Evolutionary conservation across 106 monocot genomes (phyloP), one percentile per base, ranked within the genome.

Genomic region (Acanthochlamys bracteata): DNA sequence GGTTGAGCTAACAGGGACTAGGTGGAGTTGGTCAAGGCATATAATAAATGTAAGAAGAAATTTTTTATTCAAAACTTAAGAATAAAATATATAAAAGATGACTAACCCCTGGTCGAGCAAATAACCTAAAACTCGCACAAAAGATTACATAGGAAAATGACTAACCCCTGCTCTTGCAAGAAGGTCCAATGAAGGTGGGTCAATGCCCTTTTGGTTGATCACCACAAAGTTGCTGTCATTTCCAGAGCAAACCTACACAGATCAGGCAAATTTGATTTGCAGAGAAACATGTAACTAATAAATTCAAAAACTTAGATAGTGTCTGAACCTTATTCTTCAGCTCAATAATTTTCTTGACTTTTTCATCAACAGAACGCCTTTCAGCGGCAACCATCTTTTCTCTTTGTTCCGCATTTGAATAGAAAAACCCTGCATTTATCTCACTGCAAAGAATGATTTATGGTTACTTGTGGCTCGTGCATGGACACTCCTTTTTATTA

Each of bases 321-420:
- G 19, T 7, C 7, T 13, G 39, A 43, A 88, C 95, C 78, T 96
- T 96, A 22, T 96, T 79, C 61, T 96, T 96, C 57, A 96, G 68
- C 47, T 90, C 95, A 73, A 96, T 88, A 54, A 96, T 90, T 71
- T 85, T 84, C 61, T 66, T 75, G 23, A 90, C 87, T 73, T 79
- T 74, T 41, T 96, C 90, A 62, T 96, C 95, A 78, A 96, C 90
- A 82, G 79, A 80, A 42, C 78, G 90, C 73, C 95, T 84, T 75
- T 96, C 95, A 73, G 95, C 95, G 76, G 84, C 69, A 78, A 96
- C 90, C 95, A 96, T 90, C 58, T 87, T 96, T 71, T 96, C 95
- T 71, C 95, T 87, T 66, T 96, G 90, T 46, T 96, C 95, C 21
- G 95, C 95, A 63, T 79, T 96, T 0, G 95, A 96, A 78, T 96